A percentile compares a stretch with the other conserved stretches of the same genome.
Evolutionary conservation across 2,329 filamentous ascomycete species (phyloP).

Genomic region (Apiospora hydei): DNA sequence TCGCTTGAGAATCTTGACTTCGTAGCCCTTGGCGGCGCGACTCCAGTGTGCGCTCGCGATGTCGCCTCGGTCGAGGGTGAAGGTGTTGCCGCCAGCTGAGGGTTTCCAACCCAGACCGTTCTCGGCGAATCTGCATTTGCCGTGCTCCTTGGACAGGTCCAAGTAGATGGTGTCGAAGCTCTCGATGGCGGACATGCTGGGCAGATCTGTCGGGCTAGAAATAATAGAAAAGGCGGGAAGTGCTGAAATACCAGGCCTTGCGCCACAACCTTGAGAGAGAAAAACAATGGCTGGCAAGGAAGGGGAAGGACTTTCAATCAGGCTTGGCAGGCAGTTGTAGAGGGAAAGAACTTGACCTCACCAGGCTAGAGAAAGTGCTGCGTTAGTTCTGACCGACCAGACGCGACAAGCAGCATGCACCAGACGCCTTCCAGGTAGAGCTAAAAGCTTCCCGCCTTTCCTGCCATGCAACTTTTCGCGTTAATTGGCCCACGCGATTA

Average conservation of each 20-base stretch:
- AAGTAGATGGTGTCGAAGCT: constrained; percentile 98
- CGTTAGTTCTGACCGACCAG: neutral
- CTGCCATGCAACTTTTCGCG: neutral
- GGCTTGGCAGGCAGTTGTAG: neutral
- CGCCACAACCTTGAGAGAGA: neutral
- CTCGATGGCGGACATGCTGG: constrained; percentile 62
- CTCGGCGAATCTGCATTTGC: constrained; percentile 94
- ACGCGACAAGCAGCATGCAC: constrained; percentile 5
- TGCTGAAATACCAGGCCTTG: neutral
- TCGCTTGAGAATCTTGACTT: constrained; percentile 89
- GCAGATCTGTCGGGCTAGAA: neutral
- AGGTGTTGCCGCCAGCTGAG: constrained; percentile 84
- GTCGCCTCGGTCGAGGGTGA: constrained; percentile 88
- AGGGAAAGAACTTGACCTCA: neutral
- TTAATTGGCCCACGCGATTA: constrained; percentile 9
- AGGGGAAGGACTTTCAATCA: neutral
- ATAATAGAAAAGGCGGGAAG: neutral
- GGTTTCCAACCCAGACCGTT: constrained; percentile 97
- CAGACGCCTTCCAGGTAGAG: neutral
- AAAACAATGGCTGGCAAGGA: neutral
- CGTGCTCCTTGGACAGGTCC: constrained; percentile 89
- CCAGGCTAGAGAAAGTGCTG: neutral
- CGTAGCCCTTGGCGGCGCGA: constrained; percentile 87
- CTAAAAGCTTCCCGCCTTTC: neutral
- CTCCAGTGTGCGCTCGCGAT: constrained; percentile 94